Evolutionary conservation across 208 protist genomes (phyloP).

Genomic region (Herpetomonas tarakana): DNA sequence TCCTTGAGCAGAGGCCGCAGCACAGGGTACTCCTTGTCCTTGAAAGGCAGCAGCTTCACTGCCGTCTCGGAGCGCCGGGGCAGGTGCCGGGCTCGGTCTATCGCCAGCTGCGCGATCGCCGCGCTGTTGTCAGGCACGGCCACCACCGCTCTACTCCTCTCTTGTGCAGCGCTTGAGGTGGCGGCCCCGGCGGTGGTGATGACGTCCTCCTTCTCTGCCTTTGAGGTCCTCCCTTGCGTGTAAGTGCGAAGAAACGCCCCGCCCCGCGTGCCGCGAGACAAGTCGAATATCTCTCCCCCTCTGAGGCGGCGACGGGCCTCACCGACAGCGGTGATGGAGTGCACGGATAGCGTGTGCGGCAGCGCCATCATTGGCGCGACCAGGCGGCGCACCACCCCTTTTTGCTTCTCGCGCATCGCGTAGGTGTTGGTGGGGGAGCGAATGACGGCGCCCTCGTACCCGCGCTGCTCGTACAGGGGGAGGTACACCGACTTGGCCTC

Average conservation of each 20-base stretch:
- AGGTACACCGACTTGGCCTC: constrained; percentile 51
- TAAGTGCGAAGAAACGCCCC: too few species aligned
- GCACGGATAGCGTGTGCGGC: background rate
- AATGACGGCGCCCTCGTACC: constrained; percentile 84
- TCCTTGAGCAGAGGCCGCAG: constrained; percentile 76
- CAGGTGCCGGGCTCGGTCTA: constrained; percentile 25
- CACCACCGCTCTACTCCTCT: background rate
- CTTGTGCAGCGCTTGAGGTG: background rate
- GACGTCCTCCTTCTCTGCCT: too few species aligned
- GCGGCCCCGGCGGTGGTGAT: constrained; percentile 12
- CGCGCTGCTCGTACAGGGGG: constrained; percentile 31
- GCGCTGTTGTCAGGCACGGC: constrained; percentile 9
- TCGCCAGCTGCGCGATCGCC: constrained; percentile 23
- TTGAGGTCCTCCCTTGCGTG: too few species aligned
- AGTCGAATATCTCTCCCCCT: background rate
- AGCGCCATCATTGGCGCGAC: constrained; percentile 29
- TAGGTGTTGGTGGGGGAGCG: constrained; percentile 77
- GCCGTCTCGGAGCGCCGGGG: constrained; percentile 48
- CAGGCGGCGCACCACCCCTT: constrained; percentile 41
- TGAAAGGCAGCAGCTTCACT: constrained; percentile 76
- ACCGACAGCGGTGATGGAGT: background rate
- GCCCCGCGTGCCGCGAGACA: constrained; percentile 5
- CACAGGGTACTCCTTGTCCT: constrained; percentile 74
- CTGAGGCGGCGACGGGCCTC: background rate
- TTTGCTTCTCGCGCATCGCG: constrained; percentile 66